Base-by-base conservation (phyloP, 1,284 basidiomycete genomes). In the Golubevia sp. region DNA sequence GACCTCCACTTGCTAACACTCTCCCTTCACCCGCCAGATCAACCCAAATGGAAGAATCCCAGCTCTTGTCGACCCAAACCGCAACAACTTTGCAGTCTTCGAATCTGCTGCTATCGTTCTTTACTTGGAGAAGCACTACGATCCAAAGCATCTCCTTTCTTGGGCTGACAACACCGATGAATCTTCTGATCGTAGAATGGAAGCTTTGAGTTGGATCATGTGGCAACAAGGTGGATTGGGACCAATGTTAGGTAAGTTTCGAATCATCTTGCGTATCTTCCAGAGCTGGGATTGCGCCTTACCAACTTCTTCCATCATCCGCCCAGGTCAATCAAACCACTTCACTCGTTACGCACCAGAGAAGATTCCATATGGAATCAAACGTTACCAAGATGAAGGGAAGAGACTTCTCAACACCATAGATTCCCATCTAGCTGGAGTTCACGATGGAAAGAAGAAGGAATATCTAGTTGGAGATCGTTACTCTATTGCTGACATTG, bases 21-120 rank as follows among this genome's bases (percentile, higher is more conserved):
- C 23, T 20, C 23, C 30, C 18, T 23, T 20, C 53, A 15, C 57
- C 21, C 51, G 59, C 24, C 77, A 87, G 66, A 84, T 91, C 73
- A 91, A 91, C 79, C 90, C 86, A 38, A 91, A 88, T 79, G 90
- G 89, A 1, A 85, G 89, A 27, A 90, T 65, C 23, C 61, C 66
- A 7, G 86, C 86, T 2, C 79, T 89, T 34, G 82, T 88, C 49
- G 88, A 90, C 75, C 85, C 86, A 59, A 82, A 83, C 18, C 85
- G 87, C 27, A 84, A 86, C 58, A 84, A 88, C 62, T 89, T 89
- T 68, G 77, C 85, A 3, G 87, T 91, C n/a, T 91, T 90, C 64
- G 91, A 92, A 84, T 88, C 88, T 2, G 87, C 88, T 27, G 88
- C 89, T 20, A 90, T 91, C 70, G 76, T 90, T 55, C 81, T 90